phyloP scores from a whole-genome alignment of 176 grass and related monocot genomes.

The Melocanna baccifera region DNA sequence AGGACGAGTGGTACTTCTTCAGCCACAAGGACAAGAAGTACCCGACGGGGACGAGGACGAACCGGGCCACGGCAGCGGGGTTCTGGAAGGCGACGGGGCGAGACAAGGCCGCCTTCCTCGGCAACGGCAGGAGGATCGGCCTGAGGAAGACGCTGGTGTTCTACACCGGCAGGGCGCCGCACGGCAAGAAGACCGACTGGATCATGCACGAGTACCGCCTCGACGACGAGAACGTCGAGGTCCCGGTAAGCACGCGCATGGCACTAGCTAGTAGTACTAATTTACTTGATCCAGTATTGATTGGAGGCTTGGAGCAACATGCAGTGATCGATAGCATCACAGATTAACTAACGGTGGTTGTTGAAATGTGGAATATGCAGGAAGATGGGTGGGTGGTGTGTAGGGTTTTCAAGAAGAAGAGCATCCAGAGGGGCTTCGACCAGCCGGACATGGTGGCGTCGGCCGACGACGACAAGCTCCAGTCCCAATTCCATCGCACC shows the following conservation, averaged over 20 bases:
- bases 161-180: conserved; percentile 83
- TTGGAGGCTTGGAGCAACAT: not conserved
- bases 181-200: conserved; percentile 84
- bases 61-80: conserved; percentile 62
- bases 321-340: not conserved
- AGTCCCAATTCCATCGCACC: conserved; percentile 17
- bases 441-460: conserved; percentile 28
- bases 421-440: conserved; percentile 49
- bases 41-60: conserved; percentile 73
- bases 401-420: conserved; percentile 76
- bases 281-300: not conserved
- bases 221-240: conserved; percentile 62
- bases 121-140: conserved; percentile 53
- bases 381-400: conserved; percentile 77
- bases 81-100: conserved; percentile 80
- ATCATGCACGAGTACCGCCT: conserved; percentile 99
- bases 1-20: conserved; percentile 97
- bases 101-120: conserved; percentile 66
- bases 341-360: not conserved
- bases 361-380: conserved; percentile 27
- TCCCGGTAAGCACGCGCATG: conserved; percentile 25
- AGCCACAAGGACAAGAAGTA: conserved; percentile 99
- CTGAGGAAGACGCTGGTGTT: conserved; percentile 89
- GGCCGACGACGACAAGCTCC: conserved; percentile 42
- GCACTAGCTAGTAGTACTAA: not conserved